Percentiles rank a stretch among this genome's conserved stretches.
These are phyloP conservation scores for Termitomyces sp. DNA, from an alignment of 768 basidiomycete species.

Conservation along the genomic window DNA sequence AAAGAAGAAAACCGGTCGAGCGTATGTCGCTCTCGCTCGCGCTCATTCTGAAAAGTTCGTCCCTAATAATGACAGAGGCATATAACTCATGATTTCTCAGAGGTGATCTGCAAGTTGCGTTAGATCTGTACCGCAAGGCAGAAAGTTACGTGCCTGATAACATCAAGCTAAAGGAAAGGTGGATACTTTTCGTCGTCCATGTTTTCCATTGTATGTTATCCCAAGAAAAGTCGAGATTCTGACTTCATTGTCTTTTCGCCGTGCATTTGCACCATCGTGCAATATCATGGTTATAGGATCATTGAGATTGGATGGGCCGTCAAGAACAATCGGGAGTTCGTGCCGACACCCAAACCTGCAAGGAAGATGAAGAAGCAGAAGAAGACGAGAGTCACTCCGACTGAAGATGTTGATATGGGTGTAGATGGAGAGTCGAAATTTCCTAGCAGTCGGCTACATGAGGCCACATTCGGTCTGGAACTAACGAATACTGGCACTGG, in stretches of 20 bases:
- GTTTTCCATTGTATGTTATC: conserved; percentile 57
- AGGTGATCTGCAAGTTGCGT: conserved; percentile 74
- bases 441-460: conserved; percentile 10
- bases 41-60: conserved; percentile 75
- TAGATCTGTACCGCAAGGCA: conserved; percentile 79
- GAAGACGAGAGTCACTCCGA: conserved; percentile 20
- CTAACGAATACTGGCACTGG: conserved; percentile 34
- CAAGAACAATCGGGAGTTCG: conserved; percentile 52
- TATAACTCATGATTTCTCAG: conserved; percentile 26
- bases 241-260: conserved; percentile 30
- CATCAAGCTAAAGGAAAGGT: conserved; percentile 82
- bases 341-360: conserved; percentile 49
- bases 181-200: conserved; percentile 64
- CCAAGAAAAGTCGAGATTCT: conserved; percentile 31
- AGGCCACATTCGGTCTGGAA: conserved; percentile 33
- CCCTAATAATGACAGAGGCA: not conserved
- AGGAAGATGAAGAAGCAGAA: conserved; percentile 32
- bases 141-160: conserved; percentile 84
- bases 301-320: conserved; percentile 80
- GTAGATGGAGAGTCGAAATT: conserved; percentile 16
- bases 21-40: conserved; percentile 79
- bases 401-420: conserved; percentile 22
- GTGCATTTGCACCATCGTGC: conserved; percentile 9
- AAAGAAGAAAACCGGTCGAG: conserved; percentile 76
- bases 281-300: conserved; percentile 48